Percentiles rank a stretch among this genome's conserved stretches.
Evolutionary conservation across 2,329 filamentous ascomycete genomes (phyloP).

Genomic region (Tolypocladium nubicola): DNA sequence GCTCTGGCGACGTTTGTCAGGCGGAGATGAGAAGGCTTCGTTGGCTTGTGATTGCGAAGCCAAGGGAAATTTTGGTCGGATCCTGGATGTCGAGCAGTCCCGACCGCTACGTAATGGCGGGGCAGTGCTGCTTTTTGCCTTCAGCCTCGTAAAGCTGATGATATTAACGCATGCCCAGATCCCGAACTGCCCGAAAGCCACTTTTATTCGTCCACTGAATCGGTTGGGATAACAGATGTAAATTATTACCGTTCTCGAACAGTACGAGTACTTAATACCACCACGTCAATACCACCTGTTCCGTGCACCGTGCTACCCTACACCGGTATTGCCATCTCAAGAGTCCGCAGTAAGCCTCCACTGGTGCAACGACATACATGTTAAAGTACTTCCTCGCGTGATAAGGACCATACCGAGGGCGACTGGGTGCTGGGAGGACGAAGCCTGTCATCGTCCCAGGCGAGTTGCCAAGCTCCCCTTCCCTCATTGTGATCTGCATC

Average conservation of each 20-base stretch:
- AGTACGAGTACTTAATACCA: no score
- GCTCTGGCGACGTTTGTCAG: conserved; percentile 1
- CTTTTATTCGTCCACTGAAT: background rate
- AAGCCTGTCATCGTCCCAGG: no score
- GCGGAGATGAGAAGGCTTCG: background rate
- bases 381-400: no score
- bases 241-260: no score
- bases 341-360: no score
- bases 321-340: no score
- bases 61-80: conserved; percentile 6
- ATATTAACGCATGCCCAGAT: background rate
- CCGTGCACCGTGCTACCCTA: no score
- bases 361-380: no score
- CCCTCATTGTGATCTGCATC: conserved; percentile 8
- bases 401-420: no score
- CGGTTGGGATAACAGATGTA: background rate
- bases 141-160: background rate
- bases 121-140: conserved; percentile 13
- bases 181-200: background rate
- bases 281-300: no score
- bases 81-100: background rate
- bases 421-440: no score
- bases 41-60: background rate
- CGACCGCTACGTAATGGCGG: conserved; percentile 25
- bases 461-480: no score